Base-by-base conservation (phyloP, 495 filamentous ascomycete species). In the Penicillium odoratum region DNA sequence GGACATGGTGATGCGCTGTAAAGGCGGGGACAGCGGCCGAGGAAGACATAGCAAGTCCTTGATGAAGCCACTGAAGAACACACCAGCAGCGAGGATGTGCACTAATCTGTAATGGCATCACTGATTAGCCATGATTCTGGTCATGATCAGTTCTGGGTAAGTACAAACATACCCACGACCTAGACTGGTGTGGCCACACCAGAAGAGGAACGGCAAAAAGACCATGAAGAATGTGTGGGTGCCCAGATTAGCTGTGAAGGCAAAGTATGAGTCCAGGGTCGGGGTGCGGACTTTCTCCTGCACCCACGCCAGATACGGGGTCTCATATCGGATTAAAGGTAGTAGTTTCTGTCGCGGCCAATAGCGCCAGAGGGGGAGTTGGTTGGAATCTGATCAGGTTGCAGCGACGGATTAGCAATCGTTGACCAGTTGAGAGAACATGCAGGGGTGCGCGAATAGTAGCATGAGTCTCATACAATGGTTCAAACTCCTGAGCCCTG, bases 171-270 rank as follows among this genome's bases (percentile, higher is more conserved):
- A 95, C 90, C 85, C 94, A 73, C 92, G 84, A 29, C 89, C 94
- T 47, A 95, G 81, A 54, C 76, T 84, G 30, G 85, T 84, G 67
- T 90, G 88, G 29, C 94, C 93, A 67, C 90, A 93, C 94, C 94
- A 98, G 76, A 97, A 97, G 54, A 97, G 80, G 51, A 97, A 88
- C 4, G 94, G 94, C 57, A 98, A 73, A 48, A 89, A 84, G 51
- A 95, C 81, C 93, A 97, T 98, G 78, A 97, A 98, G 78, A 97
- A 97, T 1, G 94, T 98, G 75, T 98, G 94, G 5, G 94, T 98
- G 31, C 94, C 94, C 42, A 98, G 87, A 73, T 97, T 98, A 61
- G 94, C 94, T 2, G 93, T 96, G 60, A 94, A 88, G 13, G 93
- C 93, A 68, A 98, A 98, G 74, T 96, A 98, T 28, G 90, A 89